Base-by-base conservation (phyloP, 78 protist species). In the Dictyostelium intermedium region DNA sequence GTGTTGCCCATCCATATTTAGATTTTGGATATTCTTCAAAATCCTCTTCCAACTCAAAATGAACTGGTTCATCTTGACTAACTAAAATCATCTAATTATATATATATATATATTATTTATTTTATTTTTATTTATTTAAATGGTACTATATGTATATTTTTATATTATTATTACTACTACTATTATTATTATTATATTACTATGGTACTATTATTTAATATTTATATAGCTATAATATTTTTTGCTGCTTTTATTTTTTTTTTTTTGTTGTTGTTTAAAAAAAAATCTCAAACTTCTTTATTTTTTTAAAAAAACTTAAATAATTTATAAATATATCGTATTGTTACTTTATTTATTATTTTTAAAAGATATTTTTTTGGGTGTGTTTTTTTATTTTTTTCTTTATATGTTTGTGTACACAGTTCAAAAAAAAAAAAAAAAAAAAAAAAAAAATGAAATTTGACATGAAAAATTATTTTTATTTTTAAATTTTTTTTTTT, bases 11-110 rank as follows among this genome's bases (percentile, higher is more conserved):
- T 35, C 91, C 91, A 85, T 85, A 85, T 35, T 85, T 85, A 5
- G 91, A 85, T 85, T 73, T 85, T 35, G 37, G 47, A 74, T 85
- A 85, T n/a, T 83, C 91, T 66, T 85, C 91, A n/a, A 83, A 83
- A 66, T 83, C 87, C 27, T 83, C 80, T 39, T 83, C 91, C 43
- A 66, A 72, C 70, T 83, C 87, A 37, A 81, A 81, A 56, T 81
- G 85, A 27, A 81, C 85, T 9, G 56, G 30, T 53, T 81, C 85
- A 20, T 81, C 85, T 81, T 81, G 69, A n/a, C 25, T 34, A 23
- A 78, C 53, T 79, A 79, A 45, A 53, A 79, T 79, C 84, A 79
- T 79, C 27, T 79, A n/a, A 13, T 45, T 18, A 0, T 79, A 23
- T 79, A 27, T 79, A 27, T 79, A 41, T 20, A 13, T 76, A 16